These are phyloP conservation scores for Epichloe typhina DNA, from an alignment of 2,329 filamentous ascomycete species.

Conservation along the genomic window DNA sequence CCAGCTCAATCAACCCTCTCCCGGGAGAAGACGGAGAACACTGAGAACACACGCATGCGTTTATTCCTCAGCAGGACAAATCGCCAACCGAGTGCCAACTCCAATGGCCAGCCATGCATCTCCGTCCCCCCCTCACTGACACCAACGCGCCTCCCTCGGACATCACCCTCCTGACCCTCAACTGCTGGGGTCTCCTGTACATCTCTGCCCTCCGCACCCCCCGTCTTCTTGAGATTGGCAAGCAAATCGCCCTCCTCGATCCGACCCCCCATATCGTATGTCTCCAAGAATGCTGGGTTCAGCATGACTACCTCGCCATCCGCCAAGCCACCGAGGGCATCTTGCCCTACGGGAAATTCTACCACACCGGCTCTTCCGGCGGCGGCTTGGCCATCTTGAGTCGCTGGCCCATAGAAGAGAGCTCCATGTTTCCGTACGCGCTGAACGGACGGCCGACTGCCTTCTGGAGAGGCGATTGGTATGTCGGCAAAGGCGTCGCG, in stretches of 20 bases:
- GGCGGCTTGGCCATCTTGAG: constrained; percentile 81
- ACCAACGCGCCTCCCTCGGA: constrained; percentile 32
- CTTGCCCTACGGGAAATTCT: constrained; percentile 87
- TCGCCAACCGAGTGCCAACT: background rate
- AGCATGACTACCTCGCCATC: constrained; percentile 69
- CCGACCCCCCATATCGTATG: constrained; percentile 74
- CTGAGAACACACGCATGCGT: background rate
- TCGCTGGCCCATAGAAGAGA: constrained; percentile 84
- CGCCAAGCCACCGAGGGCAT: constrained; percentile 58
- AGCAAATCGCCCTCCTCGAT: constrained; percentile 53
- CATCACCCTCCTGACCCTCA: constrained; percentile 75
- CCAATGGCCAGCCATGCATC: background rate
- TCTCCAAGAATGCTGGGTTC: constrained; percentile 91
- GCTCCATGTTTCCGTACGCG: constrained; percentile 74
- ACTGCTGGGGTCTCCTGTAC: constrained; percentile 94
- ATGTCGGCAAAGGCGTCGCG: constrained; percentile 86
- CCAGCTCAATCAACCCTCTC: background rate
- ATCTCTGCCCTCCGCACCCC: constrained; percentile 65
- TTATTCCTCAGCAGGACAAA: background rate
- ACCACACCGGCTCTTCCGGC: constrained; percentile 78
- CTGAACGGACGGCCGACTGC: constrained; percentile 87
- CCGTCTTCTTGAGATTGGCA: constrained; percentile 73
- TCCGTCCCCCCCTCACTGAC: constrained; percentile 1
- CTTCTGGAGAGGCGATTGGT: constrained; percentile 93
- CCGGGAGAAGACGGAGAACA: background rate